These are phyloP conservation scores for Linderina pennispora DNA, from an alignment of 192 early-diverging fungal species.

Conservation along the genomic window DNA sequence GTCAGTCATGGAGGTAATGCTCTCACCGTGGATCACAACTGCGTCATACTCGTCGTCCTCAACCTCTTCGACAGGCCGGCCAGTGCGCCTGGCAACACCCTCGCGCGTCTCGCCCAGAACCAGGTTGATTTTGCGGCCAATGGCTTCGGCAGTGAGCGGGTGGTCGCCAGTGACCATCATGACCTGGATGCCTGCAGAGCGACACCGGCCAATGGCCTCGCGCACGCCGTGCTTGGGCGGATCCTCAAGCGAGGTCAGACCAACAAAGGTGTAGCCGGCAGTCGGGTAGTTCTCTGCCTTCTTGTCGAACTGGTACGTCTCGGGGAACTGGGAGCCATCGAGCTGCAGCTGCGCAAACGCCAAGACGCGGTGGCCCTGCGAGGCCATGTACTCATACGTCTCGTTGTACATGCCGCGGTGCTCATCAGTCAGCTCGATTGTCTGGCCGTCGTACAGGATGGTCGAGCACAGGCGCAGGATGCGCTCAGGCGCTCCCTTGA, in stretches of 20 bases:
- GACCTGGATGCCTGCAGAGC: conserved; percentile 89
- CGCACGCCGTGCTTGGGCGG: conserved; percentile 98
- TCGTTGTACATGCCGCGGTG: conserved; percentile 64
- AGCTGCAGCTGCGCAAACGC: conserved; percentile 83
- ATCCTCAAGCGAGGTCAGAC: conserved; percentile 87
- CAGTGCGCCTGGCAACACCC: conserved; percentile 63
- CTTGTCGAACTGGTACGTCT: conserved; percentile 68
- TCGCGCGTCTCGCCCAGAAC: conserved; percentile 85
- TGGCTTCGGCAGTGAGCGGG: conserved; percentile 92
- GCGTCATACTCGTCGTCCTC: conserved; percentile 79
- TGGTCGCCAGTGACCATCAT: conserved; percentile 99
- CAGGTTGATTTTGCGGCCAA: conserved; percentile 95
- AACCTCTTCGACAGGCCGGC: conserved; percentile 53
- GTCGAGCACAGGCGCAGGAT: conserved; percentile 76
- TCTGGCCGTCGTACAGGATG: conserved; percentile 54
- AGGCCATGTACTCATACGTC: conserved; percentile 85
- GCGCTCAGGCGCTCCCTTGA: conserved; percentile 96
- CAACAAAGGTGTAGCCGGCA: conserved; percentile 67
- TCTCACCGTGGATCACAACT: conserved; percentile 90
- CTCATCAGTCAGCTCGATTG: conserved; percentile 58
- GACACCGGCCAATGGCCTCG: conserved; percentile 92
- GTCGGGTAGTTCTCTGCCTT: conserved; percentile 46
- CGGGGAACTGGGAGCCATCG: conserved; percentile 63
- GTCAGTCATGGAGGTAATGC: conserved; percentile 72
- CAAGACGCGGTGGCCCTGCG: conserved; percentile 88